Evolutionary conservation across 176 grass and related monocot species (phyloP), one percentile per base, ranked within the genome.

Genomic region (Saccharum spontaneum): DNA sequence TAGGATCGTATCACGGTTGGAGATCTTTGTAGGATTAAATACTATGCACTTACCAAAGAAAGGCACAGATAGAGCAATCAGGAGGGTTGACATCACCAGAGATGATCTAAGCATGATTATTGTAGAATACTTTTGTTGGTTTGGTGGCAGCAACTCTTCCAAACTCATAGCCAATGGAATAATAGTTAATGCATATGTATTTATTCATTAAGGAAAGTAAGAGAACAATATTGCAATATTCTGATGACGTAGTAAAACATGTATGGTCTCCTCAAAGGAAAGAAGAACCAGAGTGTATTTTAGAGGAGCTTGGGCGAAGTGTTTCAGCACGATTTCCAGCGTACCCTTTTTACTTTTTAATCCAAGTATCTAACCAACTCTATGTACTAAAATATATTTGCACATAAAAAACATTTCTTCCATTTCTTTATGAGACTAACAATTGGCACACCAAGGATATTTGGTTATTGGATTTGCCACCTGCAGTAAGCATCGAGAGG

Each of bases 391-490:
- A 86, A 37, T 79, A 17, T 75, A 16, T 7, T 48, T 74, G 22
- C 13, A 4, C 15, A 24, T 37, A 17, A 6, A 13, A 46, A 31
- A 40, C 65, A 64, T 20, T 31, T 64, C 0, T 10, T 69, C 65
- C 44, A 38, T 17, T 79, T 23, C 4, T 10, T 16, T 45, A 34
- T 79, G 28, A 79, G 67, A 71, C 34, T 62, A 71, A 62, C 75
- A 73, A 46, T 7, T 59, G 31, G 8, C 14, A 60, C 44, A 57
- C 18, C 20, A 94, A 97, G 92, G 94, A 97, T 97, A 98, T 98
- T 95, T 98, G 16, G 93, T 92, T 75, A 98, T 92, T 55, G 93
- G 96, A 84, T 98, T 98, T 73, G 94, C 96, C 86, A 98, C 93
- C 93, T 95, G 91, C 89, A 90, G 81, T 8, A 81, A 80, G 84